A percentile compares a stretch with the other conserved stretches of the same genome.
Conservation (phyloP, 768 basidiomycete genomes). For the Boletus rufocinnamomeus region DNA sequence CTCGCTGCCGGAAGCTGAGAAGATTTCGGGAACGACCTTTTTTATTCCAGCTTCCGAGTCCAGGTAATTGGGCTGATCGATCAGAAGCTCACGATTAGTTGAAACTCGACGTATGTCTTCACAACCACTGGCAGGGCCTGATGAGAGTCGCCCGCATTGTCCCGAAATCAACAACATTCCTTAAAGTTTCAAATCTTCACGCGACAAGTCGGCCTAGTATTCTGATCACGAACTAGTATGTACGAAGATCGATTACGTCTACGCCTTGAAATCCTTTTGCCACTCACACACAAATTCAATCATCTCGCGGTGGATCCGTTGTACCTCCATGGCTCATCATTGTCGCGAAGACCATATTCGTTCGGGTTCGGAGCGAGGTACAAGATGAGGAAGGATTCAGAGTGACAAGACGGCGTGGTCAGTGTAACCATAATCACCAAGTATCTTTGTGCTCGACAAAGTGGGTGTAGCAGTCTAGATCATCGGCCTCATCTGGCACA, state of each 20-base stretch:
- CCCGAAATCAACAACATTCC: no score
- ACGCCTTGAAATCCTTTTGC: slow-evolving; percentile 50
- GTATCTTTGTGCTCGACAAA: no score
- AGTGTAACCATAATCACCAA: no score
- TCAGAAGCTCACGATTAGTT: background rate
- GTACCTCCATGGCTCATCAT: slow-evolving; percentile 76
- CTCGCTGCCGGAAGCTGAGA: background rate
- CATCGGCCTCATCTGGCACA: no score
- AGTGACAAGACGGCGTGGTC: no score
- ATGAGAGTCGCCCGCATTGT: background rate
- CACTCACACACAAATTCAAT: slow-evolving; percentile 77
- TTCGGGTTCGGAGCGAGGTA: slow-evolving; percentile 17
- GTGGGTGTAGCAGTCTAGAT: no score
- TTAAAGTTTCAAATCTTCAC: background rate
- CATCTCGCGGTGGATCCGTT: slow-evolving; percentile 78
- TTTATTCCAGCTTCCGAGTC: background rate
- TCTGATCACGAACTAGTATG: background rate
- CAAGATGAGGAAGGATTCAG: no score
- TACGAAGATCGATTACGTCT: no score
- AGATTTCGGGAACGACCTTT: background rate
- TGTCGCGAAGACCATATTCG: slow-evolving; percentile 70
- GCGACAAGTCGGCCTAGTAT: background rate
- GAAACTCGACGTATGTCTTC: background rate
- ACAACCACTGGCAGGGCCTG: no score
- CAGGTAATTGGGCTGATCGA: background rate